Percentiles rank a stretch among this genome's conserved stretches.
These are phyloP conservation scores for Haplosporangium gracile DNA, from an alignment of 192 early-diverging fungal genomes.

Conservation along the genomic window DNA sequence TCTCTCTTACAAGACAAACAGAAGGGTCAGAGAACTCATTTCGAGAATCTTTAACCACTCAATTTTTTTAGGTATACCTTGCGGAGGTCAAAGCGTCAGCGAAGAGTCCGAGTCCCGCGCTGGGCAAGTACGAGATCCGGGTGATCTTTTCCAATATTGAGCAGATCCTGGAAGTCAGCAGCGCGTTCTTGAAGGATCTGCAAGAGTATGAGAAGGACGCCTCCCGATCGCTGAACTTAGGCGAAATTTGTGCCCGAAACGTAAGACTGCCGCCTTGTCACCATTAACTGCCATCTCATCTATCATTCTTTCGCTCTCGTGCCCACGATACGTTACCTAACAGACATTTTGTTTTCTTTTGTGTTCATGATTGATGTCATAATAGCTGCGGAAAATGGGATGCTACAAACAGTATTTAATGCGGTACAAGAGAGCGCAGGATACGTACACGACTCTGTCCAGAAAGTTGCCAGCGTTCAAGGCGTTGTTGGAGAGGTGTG, in stretches of 20 bases:
- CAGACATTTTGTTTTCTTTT: neutral
- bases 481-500: slow-evolving; percentile 23
- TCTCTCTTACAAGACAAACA: neutral
- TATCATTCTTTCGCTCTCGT: neutral
- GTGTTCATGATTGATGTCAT: neutral
- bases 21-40: neutral
- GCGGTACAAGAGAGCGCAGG: slow-evolving; percentile 21
- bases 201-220: slow-evolving; percentile 14
- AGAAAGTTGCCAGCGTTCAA: slow-evolving; percentile 15
- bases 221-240: neutral
- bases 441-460: slow-evolving; percentile 3
- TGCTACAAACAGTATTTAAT: slow-evolving; percentile 39
- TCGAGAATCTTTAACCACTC: neutral
- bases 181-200: slow-evolving; percentile 27
- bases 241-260: slow-evolving; percentile 31
- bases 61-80: slow-evolving; percentile 18
- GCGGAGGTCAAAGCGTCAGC: slow-evolving; percentile 10
- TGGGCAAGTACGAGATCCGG: slow-evolving; percentile 38
- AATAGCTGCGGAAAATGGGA: slow-evolving; percentile 25
- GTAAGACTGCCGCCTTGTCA: slow-evolving; percentile 6
- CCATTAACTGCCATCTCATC: too few relatives aligned
- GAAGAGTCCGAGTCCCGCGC: neutral
- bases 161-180: slow-evolving; percentile 24
- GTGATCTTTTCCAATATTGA: slow-evolving; percentile 46
- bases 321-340: neutral